Conservation (phyloP, 352 stramenopile genomes). For the Blastocystis sp. region DNA sequence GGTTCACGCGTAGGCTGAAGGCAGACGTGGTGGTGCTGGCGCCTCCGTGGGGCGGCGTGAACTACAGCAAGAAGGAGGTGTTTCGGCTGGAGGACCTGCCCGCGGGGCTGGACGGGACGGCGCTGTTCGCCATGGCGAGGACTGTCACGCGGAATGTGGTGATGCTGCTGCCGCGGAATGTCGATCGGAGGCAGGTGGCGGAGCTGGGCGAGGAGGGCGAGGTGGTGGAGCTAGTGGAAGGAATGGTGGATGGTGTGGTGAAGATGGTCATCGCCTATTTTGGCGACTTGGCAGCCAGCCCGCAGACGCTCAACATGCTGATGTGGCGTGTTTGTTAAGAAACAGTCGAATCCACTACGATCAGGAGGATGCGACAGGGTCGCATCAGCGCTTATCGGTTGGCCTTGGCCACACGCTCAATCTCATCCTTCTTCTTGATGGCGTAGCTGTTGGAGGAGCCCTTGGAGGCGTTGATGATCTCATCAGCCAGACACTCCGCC, state of each 20-base stretch:
- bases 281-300: constrained; percentile 74
- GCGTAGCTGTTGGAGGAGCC: too few relatives aligned
- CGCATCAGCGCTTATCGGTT: too few relatives aligned
- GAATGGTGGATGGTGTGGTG: constrained; percentile 79
- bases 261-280: constrained; percentile 83
- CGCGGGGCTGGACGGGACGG: constrained; percentile 75
- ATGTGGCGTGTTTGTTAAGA: neutral
- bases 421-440: too few relatives aligned
- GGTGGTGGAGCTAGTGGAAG: constrained; percentile 78
- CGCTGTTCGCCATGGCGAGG: constrained; percentile 77
- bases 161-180: constrained; percentile 81
- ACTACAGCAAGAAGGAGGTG: constrained; percentile 72
- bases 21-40: constrained; percentile 85
- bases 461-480: too few relatives aligned
- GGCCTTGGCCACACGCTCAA: too few relatives aligned
- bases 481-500: too few relatives aligned
- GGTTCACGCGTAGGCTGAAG: constrained; percentile 74
- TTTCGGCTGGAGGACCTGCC: constrained; percentile 70
- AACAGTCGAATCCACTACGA: too few relatives aligned
- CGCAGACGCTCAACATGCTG: too few relatives aligned
- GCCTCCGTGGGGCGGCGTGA: constrained; percentile 81
- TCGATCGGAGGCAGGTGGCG: constrained; percentile 75
- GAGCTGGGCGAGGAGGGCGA: constrained; percentile 75
- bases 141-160: constrained; percentile 78
- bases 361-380: too few relatives aligned